Evolutionary conservation across 192 early-diverging fungal species (phyloP).

Genomic region (Backusella liffmaniae): DNA sequence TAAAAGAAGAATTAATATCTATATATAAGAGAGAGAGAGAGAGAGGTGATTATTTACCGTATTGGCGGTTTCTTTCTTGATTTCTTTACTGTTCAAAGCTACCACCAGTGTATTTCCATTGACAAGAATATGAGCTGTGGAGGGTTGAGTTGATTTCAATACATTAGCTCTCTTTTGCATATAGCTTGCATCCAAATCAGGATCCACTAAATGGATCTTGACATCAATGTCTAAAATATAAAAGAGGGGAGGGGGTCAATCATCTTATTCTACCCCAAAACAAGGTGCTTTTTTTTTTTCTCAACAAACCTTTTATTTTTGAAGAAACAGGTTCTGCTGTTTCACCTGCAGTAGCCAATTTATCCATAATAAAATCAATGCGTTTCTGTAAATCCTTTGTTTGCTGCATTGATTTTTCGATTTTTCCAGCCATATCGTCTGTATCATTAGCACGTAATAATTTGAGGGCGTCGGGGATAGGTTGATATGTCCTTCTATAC

Average conservation of each 20-base stretch:
- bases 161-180: constrained; percentile 46
- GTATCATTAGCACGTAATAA: constrained; percentile 37
- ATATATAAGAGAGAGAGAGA: too few relatives aligned
- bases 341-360: constrained; percentile 35
- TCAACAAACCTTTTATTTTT: constrained; percentile 14
- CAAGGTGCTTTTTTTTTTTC: neutral
- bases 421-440: constrained; percentile 39
- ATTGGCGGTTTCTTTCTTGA: constrained; percentile 23
- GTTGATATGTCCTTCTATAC: constrained; percentile 44
- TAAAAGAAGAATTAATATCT: neutral
- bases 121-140: constrained; percentile 41
- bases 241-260: too few relatives aligned
- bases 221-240: constrained; percentile 14
- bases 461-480: constrained; percentile 40
- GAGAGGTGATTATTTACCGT: constrained; percentile 7
- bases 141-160: constrained; percentile 34
- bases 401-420: constrained; percentile 43
- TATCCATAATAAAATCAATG: constrained; percentile 39
- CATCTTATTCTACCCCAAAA: too few relatives aligned
- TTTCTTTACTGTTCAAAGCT: constrained; percentile 35
- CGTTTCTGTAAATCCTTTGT: constrained; percentile 40
- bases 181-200: constrained; percentile 40
- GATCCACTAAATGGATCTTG: constrained; percentile 39
- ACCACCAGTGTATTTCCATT: constrained; percentile 43
- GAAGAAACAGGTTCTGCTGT: constrained; percentile 9